A percentile compares a stretch with the other conserved stretches of the same genome.
Conservation (phyloP, 306 rosid genomes). For the Styphnolobium japonicum region DNA sequence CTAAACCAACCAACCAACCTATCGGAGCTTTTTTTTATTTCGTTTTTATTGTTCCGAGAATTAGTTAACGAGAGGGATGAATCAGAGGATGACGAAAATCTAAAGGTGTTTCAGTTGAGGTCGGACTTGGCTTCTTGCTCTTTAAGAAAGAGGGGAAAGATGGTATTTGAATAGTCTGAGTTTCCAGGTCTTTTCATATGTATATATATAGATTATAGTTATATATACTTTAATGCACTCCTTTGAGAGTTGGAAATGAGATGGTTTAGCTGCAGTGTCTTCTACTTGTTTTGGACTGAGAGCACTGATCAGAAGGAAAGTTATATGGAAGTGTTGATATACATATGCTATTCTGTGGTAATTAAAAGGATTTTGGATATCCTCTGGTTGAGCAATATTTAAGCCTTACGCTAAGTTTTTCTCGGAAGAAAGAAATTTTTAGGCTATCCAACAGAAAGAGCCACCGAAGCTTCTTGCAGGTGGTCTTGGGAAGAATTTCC, state of each 20-base stretch:
- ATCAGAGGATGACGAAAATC: not conserved
- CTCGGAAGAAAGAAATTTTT: not conserved
- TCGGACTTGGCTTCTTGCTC: conserved; percentile 36
- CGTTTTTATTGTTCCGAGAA: not conserved
- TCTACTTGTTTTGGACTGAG: not conserved
- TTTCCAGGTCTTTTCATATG: not conserved
- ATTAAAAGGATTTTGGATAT: not conserved
- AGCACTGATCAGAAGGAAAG: conserved; percentile 8
- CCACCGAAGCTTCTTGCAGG: conserved; percentile 17
- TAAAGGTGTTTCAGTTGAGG: conserved; percentile 33
- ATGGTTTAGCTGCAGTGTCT: not conserved
- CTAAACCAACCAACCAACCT: conserved; percentile 7
- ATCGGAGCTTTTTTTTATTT: not conserved
- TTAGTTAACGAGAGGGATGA: not conserved
- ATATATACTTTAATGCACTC: not conserved
- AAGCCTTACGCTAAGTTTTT: not conserved
- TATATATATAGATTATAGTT: too few relatives aligned
- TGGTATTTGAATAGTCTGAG: not conserved
- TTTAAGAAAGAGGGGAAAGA: not conserved
- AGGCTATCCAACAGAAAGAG: not conserved
- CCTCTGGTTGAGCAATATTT: not conserved
- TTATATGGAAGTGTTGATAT: not conserved
- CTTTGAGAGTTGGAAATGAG: not conserved
- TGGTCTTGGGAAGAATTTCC: conserved; percentile 17
- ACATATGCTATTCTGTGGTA: not conserved